Evolutionary conservation across 2,329 filamentous ascomycete species (phyloP).

Genomic region (Neofusicoccum laricinum): DNA sequence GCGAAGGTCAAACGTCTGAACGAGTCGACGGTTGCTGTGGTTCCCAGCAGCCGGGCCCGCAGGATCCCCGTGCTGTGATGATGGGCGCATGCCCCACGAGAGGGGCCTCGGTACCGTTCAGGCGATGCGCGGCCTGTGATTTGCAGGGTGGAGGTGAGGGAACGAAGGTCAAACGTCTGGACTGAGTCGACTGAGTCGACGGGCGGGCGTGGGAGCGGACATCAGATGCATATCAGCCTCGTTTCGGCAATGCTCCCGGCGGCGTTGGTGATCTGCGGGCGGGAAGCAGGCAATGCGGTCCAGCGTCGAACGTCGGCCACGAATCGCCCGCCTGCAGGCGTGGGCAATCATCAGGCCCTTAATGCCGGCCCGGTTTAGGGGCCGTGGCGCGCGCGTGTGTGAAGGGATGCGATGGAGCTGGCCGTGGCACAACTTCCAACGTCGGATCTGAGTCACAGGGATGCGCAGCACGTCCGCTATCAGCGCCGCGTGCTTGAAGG

Average conservation of each 20-base stretch:
- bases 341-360: background rate
- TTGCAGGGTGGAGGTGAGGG: background rate
- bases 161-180: background rate
- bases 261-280: background rate
- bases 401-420: background rate
- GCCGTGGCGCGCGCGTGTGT: background rate
- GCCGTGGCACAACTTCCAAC: background rate
- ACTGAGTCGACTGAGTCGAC: background rate
- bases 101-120: too few relatives aligned
- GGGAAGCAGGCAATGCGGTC: background rate
- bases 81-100: too few relatives aligned
- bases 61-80: background rate
- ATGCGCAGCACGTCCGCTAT: background rate
- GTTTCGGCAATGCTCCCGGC: background rate
- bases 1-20: conserved; percentile 1
- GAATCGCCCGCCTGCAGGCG: background rate
- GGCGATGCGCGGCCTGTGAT: background rate
- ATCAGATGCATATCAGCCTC: background rate
- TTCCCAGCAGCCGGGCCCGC: background rate
- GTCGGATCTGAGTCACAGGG: conserved; percentile 11
- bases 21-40: background rate
- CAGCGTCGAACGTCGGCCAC: background rate
- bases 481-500: background rate
- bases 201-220: background rate
- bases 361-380: background rate